Conservation (phyloP, 305 asterid species). For the Striga hermonthica region DNA sequence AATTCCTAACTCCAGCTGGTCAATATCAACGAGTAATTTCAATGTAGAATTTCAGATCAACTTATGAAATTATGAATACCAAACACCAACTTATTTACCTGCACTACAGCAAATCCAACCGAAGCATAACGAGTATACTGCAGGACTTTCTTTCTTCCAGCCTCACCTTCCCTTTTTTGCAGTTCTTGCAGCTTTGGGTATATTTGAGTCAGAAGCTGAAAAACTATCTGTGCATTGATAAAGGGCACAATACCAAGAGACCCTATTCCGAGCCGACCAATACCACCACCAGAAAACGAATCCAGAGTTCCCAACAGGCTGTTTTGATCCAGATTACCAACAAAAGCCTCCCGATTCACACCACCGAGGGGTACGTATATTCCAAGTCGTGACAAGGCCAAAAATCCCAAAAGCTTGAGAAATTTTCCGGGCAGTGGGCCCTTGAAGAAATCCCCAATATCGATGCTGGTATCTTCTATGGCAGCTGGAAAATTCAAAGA, state of each 20-base stretch:
- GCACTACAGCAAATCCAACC: constrained; percentile 92
- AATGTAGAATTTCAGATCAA: neutral
- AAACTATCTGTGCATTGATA: constrained; percentile 93
- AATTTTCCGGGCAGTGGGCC: constrained; percentile 95
- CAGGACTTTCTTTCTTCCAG: constrained; percentile 89
- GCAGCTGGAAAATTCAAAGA: constrained; percentile 79
- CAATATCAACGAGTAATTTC: neutral
- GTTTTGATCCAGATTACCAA: constrained; percentile 85
- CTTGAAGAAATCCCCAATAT: constrained; percentile 91
- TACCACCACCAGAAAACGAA: constrained; percentile 97
- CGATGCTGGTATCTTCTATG: constrained; percentile 92
- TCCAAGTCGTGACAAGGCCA: constrained; percentile 89
- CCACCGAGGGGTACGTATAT: constrained; percentile 96
- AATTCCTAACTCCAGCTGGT: neutral
- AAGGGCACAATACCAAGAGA: constrained; percentile 97
- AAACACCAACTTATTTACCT: constrained; percentile 48
- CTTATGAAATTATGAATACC: neutral
- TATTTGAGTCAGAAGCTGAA: constrained; percentile 92
- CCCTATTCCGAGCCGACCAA: constrained; percentile 93
- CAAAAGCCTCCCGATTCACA: constrained; percentile 85
- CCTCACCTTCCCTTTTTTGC: constrained; percentile 93
- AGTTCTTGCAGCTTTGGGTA: constrained; percentile 95
- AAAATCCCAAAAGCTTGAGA: constrained; percentile 81
- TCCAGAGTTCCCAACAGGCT: constrained; percentile 87
- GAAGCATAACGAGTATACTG: constrained; percentile 99